phyloP scores from a whole-genome alignment of 768 basidiomycete genomes.

The Suillus discolor region DNA sequence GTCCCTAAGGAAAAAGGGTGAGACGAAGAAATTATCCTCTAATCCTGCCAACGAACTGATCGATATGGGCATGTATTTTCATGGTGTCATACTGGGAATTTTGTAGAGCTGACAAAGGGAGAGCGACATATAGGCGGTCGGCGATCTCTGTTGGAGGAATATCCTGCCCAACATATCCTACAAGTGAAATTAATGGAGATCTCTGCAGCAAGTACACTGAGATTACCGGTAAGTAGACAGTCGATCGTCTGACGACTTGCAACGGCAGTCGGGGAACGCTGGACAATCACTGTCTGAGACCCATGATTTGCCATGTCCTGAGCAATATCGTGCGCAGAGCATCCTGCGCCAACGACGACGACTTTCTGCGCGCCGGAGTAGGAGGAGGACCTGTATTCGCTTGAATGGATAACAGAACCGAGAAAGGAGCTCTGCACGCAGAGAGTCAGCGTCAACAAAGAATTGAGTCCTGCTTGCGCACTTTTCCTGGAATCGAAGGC shows the following conservation, averaged over 20 bases:
- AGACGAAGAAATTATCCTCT: no score
- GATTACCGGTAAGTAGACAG: constrained; percentile 5
- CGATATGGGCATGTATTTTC: not conserved
- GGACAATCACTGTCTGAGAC: constrained; percentile 6
- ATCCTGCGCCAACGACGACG: no score
- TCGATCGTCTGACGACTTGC: constrained; percentile 10
- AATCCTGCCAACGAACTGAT: no score
- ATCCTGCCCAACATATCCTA: constrained; percentile 15
- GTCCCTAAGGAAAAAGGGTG: no score
- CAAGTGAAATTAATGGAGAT: not conserved
- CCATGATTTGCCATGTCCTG: constrained; percentile 10
- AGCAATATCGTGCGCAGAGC: no score
- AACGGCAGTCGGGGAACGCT: constrained; percentile 16
- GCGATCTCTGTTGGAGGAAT: constrained; percentile 14
- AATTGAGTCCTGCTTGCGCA: no score
- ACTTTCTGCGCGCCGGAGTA: no score
- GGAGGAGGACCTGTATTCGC: no score
- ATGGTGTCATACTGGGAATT: constrained; percentile 1
- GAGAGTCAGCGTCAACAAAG: no score
- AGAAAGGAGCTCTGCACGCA: no score
- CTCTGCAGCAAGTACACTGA: not conserved
- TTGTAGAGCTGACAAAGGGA: constrained; percentile 10
- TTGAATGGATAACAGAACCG: no score
- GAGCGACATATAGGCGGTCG: constrained; percentile 12
- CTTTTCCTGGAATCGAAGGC: no score